Base-by-base conservation (phyloP, 2,329 filamentous ascomycete species). In the Ophiostoma piceae region DNA sequence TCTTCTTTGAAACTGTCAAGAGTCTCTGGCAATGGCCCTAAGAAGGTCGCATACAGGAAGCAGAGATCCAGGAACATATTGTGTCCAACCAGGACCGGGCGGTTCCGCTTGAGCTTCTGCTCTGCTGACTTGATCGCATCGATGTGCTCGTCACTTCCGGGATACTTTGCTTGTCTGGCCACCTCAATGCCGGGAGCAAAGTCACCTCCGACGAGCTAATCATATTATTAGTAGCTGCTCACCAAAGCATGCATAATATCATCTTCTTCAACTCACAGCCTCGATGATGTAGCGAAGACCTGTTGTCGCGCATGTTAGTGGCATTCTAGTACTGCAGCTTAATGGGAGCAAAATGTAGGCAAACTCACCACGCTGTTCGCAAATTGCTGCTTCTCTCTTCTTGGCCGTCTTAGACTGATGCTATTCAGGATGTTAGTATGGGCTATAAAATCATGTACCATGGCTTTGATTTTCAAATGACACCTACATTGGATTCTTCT, bases 51-150 rank as follows among this genome's bases (percentile, higher is more conserved):
- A 76, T 89, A 88, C 47, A 90, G 77, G 74, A 90, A 90, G 47
- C 86, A 82, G 2, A 91, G 79, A 73, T 91, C 88, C 1, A 84
- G 83, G 72, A 90, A 86, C 71, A 87, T 80, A 74, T 91, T 90
- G 77, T 91, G 88, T 0, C 88, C 87, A 2, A 90, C 81, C 0
- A 90, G 74, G 0, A 87, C 73, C 0, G 77, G 80, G 1, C 71
- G 72, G 14, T 73, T 74, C 1, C 43, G 41, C 65, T 76, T 76
- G 1, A 82, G 72, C 26, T 72, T 75, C 7, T 41, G 19, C 60
- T 81, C 76, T 35, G 74, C 74, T 19, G 73, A 66, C 11, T 73
- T 72, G 2, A 79, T 68, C 1, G 32, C 26, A 5, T 41, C 19
- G 9, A n/a, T 35, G 29, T 19, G 37, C 8, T 29, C 9, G 11